Conservation (phyloP, 768 basidiomycete species). For the Asterophora parasitica region DNA sequence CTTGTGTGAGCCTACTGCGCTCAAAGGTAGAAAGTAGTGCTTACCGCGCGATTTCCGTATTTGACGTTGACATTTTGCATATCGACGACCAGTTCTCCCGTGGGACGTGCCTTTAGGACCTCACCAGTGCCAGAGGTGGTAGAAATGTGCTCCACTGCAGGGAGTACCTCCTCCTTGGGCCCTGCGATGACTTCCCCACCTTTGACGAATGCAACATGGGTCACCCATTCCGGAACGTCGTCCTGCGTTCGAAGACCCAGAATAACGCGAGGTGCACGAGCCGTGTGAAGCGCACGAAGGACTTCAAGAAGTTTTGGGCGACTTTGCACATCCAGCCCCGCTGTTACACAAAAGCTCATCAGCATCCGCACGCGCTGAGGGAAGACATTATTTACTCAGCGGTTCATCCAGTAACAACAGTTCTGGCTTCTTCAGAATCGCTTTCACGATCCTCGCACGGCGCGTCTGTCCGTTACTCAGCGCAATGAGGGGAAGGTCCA, state of each 20-base stretch:
- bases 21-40: neutral
- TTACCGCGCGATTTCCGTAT: conserved; percentile 63
- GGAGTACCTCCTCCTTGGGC: conserved; percentile 38
- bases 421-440: conserved; percentile 64
- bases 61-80: conserved; percentile 64
- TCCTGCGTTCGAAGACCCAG: conserved; percentile 64
- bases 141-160: conserved; percentile 1
- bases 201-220: conserved; percentile 56
- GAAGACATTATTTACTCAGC: conserved; percentile 45
- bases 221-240: conserved; percentile 65
- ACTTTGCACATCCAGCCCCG: conserved; percentile 68
- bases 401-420: conserved; percentile 90
- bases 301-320: conserved; percentile 53
- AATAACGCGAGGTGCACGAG: conserved; percentile 19
- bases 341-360: conserved; percentile 30
- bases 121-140: neutral
- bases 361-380: neutral
- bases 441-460: conserved; percentile 76
- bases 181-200: conserved; percentile 50
- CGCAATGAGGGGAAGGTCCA: conserved; percentile 83
- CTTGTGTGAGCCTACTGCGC: neutral
- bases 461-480: conserved; percentile 92
- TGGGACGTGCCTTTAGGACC: no score
- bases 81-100: conserved; percentile 40
- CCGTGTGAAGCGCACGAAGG: conserved; percentile 17